phyloP scores from a whole-genome alignment of 1,284 basidiomycete species.

The Phlebopus sp. region DNA sequence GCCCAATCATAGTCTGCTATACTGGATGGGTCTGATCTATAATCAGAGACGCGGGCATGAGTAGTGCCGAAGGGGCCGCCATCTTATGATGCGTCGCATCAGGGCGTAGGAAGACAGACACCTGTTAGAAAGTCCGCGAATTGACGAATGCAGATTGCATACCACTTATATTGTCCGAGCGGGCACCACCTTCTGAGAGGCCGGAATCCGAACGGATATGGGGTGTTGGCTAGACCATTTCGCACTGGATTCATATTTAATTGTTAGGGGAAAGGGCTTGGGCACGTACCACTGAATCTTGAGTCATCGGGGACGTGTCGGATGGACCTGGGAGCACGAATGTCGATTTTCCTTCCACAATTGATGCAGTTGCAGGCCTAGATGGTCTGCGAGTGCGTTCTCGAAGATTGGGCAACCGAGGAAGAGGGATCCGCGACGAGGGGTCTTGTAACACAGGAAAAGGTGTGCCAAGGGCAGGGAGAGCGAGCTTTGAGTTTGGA shows the following conservation, averaged over 20 bases:
- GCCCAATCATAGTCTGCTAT: slow-evolving; percentile 64
- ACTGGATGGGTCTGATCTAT: slow-evolving; percentile 20
- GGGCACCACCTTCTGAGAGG: slow-evolving; percentile 10
- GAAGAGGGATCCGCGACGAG: slow-evolving; percentile 31
- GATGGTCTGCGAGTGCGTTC: slow-evolving; percentile 29
- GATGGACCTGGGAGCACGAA: slow-evolving; percentile 25
- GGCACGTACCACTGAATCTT: slow-evolving; percentile 12
- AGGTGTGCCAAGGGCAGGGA: slow-evolving; percentile 21
- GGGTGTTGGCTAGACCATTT: slow-evolving; percentile 5
- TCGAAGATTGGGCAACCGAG: slow-evolving; percentile 19
- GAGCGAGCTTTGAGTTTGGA: slow-evolving; percentile 11
- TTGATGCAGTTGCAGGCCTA: slow-evolving; percentile 53
- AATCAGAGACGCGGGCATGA: slow-evolving; percentile 9
- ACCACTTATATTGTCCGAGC: slow-evolving; percentile 22
- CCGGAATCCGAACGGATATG: slow-evolving; percentile 11
- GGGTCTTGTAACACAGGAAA: slow-evolving; percentile 27
- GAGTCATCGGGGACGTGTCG: slow-evolving; percentile 6
- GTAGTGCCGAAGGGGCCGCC: neutral
- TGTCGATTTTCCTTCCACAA: slow-evolving; percentile 32
- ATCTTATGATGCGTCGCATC: slow-evolving; percentile 15
- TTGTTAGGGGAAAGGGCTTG: neutral
- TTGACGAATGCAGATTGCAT: slow-evolving; percentile 7
- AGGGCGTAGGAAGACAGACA: slow-evolving; percentile 26
- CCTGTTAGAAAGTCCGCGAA: slow-evolving; percentile 10
- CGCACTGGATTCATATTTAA: neutral